phyloP scores from a whole-genome alignment of 306 rosid species.

The Lathyrus oleraceus region DNA sequence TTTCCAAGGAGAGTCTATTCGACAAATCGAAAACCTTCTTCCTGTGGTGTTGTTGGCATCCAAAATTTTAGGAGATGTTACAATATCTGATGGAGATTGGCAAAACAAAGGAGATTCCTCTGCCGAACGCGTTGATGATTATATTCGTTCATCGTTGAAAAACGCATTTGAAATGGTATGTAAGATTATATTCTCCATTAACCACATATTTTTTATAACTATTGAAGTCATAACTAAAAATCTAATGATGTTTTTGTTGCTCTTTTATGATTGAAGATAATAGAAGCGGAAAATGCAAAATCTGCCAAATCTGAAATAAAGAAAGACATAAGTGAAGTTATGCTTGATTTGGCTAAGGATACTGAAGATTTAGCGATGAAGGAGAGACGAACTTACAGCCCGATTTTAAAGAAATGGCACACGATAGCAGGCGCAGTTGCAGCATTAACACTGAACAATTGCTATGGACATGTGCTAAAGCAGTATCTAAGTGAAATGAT shows the following conservation, averaged over 20 bases:
- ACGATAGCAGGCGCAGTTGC: conserved; percentile 70
- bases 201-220: too few species aligned
- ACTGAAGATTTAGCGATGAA: conserved; percentile 69
- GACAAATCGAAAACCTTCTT: conserved; percentile 75
- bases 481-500: conserved; percentile 58
- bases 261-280: conserved; percentile 41
- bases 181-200: background rate
- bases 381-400: conserved; percentile 71
- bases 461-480: conserved; percentile 65
- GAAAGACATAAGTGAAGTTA: conserved; percentile 44
- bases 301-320: conserved; percentile 31
- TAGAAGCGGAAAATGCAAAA: conserved; percentile 46
- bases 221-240: too few species aligned
- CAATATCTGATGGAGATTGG: conserved; percentile 44
- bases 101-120: conserved; percentile 51
- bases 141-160: conserved; percentile 63
- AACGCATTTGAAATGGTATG: conserved; percentile 67
- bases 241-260: background rate
- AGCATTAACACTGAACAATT: conserved; percentile 65
- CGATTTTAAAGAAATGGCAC: conserved; percentile 79
- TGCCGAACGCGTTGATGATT: conserved; percentile 54
- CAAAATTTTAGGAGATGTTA: conserved; percentile 52
- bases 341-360: conserved; percentile 66
- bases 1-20: conserved; percentile 54
- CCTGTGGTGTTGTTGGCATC: conserved; percentile 69